Conservation (phyloP, 2,329 filamentous ascomycete species). For the Curvularia lunata region DNA sequence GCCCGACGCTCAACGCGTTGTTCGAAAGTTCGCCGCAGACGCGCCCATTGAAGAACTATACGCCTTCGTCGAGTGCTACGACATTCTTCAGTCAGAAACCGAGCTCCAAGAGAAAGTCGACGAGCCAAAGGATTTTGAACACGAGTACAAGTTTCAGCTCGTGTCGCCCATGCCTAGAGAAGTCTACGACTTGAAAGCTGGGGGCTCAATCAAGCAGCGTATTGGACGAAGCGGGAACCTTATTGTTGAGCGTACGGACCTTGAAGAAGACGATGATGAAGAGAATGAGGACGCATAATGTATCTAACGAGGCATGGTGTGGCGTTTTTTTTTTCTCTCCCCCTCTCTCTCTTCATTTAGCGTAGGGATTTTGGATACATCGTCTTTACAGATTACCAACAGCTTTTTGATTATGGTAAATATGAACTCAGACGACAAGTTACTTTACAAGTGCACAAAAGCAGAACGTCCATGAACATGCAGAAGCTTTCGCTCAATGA, state of each 20-base stretch:
- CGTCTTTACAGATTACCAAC: background rate
- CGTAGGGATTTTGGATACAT: slow-evolving; percentile 2
- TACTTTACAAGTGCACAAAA: background rate
- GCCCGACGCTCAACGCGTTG: slow-evolving; percentile 72
- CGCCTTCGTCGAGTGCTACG: slow-evolving; percentile 93
- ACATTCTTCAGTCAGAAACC: slow-evolving; percentile 60
- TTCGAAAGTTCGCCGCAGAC: slow-evolving; percentile 74
- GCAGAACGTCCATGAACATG: background rate
- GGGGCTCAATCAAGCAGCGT: slow-evolving; percentile 70
- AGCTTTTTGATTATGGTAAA: background rate
- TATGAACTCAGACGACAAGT: background rate
- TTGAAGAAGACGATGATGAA: slow-evolving; percentile 58
- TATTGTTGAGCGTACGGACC: slow-evolving; percentile 76
- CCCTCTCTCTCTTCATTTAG: slow-evolving; percentile 7
- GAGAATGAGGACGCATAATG: background rate
- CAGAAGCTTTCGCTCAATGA: background rate
- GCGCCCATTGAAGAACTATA: slow-evolving; percentile 86
- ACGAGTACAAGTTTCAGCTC: slow-evolving; percentile 84
- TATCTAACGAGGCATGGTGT: slow-evolving; percentile 4
- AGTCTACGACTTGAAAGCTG: slow-evolving; percentile 73
- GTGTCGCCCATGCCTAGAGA: slow-evolving; percentile 84
- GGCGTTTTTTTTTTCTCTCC: slow-evolving; percentile 6
- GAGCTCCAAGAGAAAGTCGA: slow-evolving; percentile 44
- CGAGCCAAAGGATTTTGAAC: slow-evolving; percentile 73
- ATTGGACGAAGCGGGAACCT: slow-evolving; percentile 86